Evolutionary conservation across 1,284 basidiomycete species (phyloP), one percentile per base, ranked within the genome.

Genomic region (Leccinum solheimii): DNA sequence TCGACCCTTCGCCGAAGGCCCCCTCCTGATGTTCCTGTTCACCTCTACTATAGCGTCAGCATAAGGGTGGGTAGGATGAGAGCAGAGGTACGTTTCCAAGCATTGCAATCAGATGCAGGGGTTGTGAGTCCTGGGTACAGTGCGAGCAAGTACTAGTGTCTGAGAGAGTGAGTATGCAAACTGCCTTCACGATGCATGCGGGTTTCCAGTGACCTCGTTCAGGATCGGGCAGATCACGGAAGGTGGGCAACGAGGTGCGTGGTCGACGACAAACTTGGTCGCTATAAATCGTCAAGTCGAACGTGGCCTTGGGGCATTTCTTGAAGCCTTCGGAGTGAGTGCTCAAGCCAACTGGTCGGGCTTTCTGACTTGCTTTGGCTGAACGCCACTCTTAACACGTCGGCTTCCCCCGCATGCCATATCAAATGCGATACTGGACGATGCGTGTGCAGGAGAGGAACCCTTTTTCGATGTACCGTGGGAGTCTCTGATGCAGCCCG

Each of bases 371-470:
- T 49, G 8, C 10, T 8, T 32, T 40, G 16, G 30, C 38, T 53
- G 23, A 60, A 54, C 66, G 7, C 21, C 59, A 55, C 10, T 10
- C 7, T 49, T 36, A 8, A 14, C 1, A 19, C 9, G 19, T 6
- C 75, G 71, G 68, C 23, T 77, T 13, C 75, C 69, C n/a, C 62
- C 66, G 14, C 61, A 70, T 30, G 70, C 63, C 1, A 67, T 76
- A 8, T 65, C 66, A 1, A 57, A 61, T n/a, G 67, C 65, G 36
- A 69, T 71, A 43, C 54, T 70, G 5, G 67, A 70, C 23, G 58
- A 72, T 21, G 65, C 66, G 0, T 70, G 75, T n/a, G 51, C 64
- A n/a, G 54, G 64, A 43, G 56, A 64, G 10, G 30, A 34, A 13
- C 62, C 68, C 5, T 60, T 62, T 8, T 23, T 62, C 2, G 66